Percentiles rank a stretch among this genome's conserved stretches.
Evolutionary conservation across 495 filamentous ascomycete species (phyloP).

Genomic region (Hamigera avellanea): DNA sequence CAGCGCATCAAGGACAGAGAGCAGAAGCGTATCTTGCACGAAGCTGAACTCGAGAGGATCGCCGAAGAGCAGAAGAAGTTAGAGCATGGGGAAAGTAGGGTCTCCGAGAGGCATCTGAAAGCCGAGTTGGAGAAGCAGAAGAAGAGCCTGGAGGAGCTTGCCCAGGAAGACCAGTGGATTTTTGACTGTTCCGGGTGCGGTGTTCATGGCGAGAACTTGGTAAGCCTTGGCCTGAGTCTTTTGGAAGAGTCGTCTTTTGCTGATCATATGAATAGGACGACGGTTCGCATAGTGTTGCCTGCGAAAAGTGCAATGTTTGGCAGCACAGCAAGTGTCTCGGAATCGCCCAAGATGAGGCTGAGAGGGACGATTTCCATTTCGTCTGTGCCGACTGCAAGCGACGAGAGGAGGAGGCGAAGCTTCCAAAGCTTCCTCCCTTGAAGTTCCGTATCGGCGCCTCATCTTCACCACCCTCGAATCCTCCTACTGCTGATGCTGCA

Average conservation of each 20-base stretch:
- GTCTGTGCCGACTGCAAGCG: constrained; percentile 68
- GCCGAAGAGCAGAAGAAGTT: constrained; percentile 64
- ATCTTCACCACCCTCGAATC: constrained; percentile 25
- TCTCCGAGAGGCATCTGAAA: constrained; percentile 69
- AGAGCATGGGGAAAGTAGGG: constrained; percentile 47
- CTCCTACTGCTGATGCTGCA: constrained; percentile 7
- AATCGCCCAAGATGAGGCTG: constrained; percentile 63
- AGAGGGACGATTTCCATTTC: constrained; percentile 81
- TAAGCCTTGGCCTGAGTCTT: constrained; percentile 18
- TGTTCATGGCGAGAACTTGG: constrained; percentile 69
- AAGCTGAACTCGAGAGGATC: constrained; percentile 69
- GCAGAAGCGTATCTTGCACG: constrained; percentile 63
- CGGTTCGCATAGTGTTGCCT: constrained; percentile 86
- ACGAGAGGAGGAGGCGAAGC: constrained; percentile 49
- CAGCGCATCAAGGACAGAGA: constrained; percentile 76
- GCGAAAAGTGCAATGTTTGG: constrained; percentile 91
- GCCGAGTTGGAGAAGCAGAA: constrained; percentile 66
- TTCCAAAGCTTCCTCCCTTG: constrained; percentile 60
- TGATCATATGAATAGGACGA: constrained; percentile 52
- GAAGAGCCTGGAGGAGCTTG: constrained; percentile 58
- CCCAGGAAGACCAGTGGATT: constrained; percentile 77
- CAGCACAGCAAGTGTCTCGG: constrained; percentile 88
- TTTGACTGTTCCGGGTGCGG: constrained; percentile 90
- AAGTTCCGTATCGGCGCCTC: constrained; percentile 51
- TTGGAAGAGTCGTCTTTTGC: background rate